These are phyloP conservation scores for Thelonectria olida DNA, from an alignment of 2,329 filamentous ascomycete species.

Conservation along the genomic window DNA sequence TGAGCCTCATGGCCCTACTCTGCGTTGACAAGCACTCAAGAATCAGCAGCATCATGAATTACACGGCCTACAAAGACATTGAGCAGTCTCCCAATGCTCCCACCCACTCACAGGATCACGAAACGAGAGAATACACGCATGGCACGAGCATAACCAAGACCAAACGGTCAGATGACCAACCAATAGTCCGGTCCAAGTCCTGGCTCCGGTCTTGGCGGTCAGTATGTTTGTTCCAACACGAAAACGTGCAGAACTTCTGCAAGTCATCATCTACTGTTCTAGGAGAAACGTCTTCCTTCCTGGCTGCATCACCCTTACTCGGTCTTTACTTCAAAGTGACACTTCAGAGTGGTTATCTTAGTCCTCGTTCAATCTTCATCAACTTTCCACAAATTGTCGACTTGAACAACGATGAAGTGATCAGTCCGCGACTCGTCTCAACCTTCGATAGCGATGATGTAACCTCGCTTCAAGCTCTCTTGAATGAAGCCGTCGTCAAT, in stretches of 20 bases:
- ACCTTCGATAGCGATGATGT: background rate
- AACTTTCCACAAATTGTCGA: constrained; percentile 8
- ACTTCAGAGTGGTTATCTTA: background rate
- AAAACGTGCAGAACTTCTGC: background rate
- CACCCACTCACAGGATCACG: too few relatives aligned
- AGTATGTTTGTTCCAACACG: background rate
- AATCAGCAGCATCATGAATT: background rate
- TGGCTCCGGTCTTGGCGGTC: background rate
- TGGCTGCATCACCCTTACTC: background rate
- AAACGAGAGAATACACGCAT: too few relatives aligned
- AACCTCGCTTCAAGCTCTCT: rapidly evolving
- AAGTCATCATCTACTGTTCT: rapidly evolving
- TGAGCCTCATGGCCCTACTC: background rate
- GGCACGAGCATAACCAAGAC: background rate
- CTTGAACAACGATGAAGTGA: rapidly evolving
- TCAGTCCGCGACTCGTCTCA: rapidly evolving
- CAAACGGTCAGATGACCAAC: too few relatives aligned
- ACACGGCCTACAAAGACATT: too few relatives aligned
- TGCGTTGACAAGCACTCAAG: background rate
- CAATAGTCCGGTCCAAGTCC: too few relatives aligned
- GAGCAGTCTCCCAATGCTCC: too few relatives aligned
- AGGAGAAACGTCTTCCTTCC: background rate
- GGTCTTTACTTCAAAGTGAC: background rate
- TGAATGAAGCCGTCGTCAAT: too few relatives aligned
- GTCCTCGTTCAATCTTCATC: background rate